Conservation (phyloP, 805 yeast genomes). For the Candida maris region DNA sequence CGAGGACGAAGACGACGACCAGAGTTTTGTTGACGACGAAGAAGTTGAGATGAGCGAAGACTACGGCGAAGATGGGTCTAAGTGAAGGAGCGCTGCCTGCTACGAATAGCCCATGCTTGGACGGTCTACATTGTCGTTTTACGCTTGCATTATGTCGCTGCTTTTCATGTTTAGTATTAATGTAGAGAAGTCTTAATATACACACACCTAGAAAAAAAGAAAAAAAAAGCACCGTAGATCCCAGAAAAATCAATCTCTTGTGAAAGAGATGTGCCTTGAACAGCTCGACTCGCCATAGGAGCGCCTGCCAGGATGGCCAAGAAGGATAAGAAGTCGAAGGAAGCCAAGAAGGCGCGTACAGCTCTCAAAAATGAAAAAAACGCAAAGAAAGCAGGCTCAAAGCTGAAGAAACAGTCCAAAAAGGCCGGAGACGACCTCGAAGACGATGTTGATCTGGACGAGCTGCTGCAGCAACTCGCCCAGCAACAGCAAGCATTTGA, state of each 20-base stretch:
- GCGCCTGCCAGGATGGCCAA: too few relatives aligned
- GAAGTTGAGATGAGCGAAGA: constrained; percentile 45
- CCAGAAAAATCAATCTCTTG: too few relatives aligned
- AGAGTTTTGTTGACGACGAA: constrained; percentile 39
- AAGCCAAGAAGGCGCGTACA: constrained; percentile 83
- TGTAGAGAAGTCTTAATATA: too few relatives aligned
- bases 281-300: too few relatives aligned
- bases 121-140: too few relatives aligned
- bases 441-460: constrained; percentile 84
- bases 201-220: too few relatives aligned
- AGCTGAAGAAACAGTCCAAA: constrained; percentile 69
- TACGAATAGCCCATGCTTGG: too few relatives aligned
- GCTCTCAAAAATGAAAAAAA: constrained; percentile 81
- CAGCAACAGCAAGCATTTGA: constrained; percentile 76
- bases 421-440: constrained; percentile 74
- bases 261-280: too few relatives aligned
- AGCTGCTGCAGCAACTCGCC: constrained; percentile 71
- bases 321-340: constrained; percentile 78
- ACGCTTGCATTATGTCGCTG: too few relatives aligned
- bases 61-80: constrained; percentile 36
- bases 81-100: constrained; percentile 13
- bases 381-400: constrained; percentile 65
- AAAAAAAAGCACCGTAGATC: too few relatives aligned
- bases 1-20: constrained; percentile 47
- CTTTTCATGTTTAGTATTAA: too few relatives aligned